A percentile compares a stretch with the other conserved stretches of the same genome.
Conservation (phyloP, 306 rosid species). For the Fagus crenata region DNA sequence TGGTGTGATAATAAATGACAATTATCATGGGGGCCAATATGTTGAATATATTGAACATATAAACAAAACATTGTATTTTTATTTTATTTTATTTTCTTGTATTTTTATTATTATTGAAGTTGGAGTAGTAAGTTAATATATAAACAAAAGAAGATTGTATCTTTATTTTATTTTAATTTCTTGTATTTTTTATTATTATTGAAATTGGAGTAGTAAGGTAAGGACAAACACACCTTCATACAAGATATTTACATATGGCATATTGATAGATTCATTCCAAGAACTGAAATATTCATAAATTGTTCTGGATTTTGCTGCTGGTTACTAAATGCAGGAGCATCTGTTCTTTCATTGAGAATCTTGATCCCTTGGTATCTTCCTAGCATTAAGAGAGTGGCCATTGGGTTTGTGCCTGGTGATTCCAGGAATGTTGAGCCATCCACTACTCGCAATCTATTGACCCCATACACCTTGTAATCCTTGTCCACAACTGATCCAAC, state of each 20-base stretch:
- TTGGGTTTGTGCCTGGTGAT: slow-evolving; percentile 79
- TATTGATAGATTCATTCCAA: background rate
- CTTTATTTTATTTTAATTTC: too few species aligned
- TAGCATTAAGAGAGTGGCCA: slow-evolving; percentile 71
- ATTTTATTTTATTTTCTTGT: too few species aligned
- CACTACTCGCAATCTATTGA: slow-evolving; percentile 48
- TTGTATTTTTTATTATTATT: too few species aligned
- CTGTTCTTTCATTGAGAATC: slow-evolving; percentile 45
- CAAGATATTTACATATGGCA: background rate
- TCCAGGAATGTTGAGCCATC: slow-evolving; percentile 71
- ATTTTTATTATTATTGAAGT: too few species aligned
- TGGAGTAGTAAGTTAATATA: too few species aligned
- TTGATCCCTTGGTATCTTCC: slow-evolving; percentile 76
- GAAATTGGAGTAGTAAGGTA: too few species aligned
- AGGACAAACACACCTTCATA: background rate
- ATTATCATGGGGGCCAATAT: too few species aligned
- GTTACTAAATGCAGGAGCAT: background rate
- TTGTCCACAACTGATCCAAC: slow-evolving; percentile 61
- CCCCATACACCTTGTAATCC: slow-evolving; percentile 53
- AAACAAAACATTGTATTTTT: too few species aligned
- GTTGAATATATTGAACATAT: too few species aligned
- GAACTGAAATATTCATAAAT: background rate
- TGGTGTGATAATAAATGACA: too few species aligned
- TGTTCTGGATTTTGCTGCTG: slow-evolving; percentile 1
- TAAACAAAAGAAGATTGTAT: too few species aligned